Evolutionary conservation across 345 rosid genomes (phyloP).

Genomic region (Turritis glabra): DNA sequence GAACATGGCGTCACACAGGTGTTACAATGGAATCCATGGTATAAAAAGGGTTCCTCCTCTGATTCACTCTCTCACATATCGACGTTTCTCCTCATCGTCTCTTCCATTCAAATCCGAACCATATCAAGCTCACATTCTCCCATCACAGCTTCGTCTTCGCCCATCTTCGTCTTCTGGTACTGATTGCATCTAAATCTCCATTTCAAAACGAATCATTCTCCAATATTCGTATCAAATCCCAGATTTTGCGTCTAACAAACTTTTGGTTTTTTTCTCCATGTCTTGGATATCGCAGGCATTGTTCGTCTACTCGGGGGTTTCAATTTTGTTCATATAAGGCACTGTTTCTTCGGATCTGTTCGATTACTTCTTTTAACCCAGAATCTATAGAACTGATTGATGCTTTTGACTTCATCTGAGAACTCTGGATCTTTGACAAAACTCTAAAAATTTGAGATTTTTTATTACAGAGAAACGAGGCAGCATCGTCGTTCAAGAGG

Average conservation of each 20-base stretch:
- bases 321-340: constrained; percentile 52
- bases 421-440: not conserved
- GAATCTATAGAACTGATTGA: not conserved
- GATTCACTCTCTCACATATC: constrained; percentile 30
- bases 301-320: constrained; percentile 32
- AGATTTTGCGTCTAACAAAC: constrained; percentile 32
- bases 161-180: constrained; percentile 29
- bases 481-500: constrained; percentile 31
- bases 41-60: constrained; percentile 53
- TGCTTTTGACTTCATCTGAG: not conserved
- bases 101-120: constrained; percentile 4
- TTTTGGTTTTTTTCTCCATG: constrained; percentile 30
- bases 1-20: constrained; percentile 45
- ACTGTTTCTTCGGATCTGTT: not conserved
- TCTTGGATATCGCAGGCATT: constrained; percentile 49
- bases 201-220: not conserved
- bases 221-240: not conserved
- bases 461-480: constrained; percentile 48
- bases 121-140: not conserved
- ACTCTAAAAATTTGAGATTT: not conserved
- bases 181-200: not conserved
- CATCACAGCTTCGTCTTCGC: constrained; percentile 14
- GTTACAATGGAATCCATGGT: constrained; percentile 38
- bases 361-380: not conserved
- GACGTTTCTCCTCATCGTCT: constrained; percentile 17